phyloP scores from a whole-genome alignment of 345 rosid species.

The Syzygium aromaticum region DNA sequence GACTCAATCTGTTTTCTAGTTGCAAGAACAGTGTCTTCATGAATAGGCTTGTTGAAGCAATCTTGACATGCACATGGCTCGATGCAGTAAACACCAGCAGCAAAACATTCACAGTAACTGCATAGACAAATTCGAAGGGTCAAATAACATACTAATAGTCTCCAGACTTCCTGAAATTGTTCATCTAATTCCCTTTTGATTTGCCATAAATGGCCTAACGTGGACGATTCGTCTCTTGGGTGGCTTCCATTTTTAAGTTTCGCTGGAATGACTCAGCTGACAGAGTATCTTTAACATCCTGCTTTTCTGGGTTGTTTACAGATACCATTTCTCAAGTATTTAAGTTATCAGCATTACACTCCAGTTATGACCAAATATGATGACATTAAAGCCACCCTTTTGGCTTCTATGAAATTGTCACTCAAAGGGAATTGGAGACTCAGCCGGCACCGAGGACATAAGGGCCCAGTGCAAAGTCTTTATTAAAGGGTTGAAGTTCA shows the following conservation, averaged over 20 bases:
- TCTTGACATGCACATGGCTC: slow-evolving; percentile 98
- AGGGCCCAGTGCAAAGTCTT: neutral
- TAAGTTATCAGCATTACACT: neutral
- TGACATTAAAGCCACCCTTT: neutral
- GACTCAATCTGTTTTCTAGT: slow-evolving; percentile 98
- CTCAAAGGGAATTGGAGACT: neutral
- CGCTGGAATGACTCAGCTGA: neutral
- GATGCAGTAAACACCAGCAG: slow-evolving; percentile 97
- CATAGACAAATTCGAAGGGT: neutral
- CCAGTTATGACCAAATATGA: neutral
- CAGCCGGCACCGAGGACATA: neutral
- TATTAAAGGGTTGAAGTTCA: neutral
- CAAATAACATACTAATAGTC: neutral
- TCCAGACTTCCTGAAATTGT: neutral
- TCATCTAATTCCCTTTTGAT: neutral
- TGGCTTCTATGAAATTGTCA: neutral
- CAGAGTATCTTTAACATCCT: neutral
- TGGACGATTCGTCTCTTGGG: neutral
- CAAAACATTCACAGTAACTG: slow-evolving; percentile 99
- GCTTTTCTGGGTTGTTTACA: neutral
- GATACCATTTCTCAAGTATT: neutral
- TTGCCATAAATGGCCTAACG: neutral
- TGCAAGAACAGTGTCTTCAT: slow-evolving; percentile 92
- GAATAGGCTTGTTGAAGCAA: slow-evolving; percentile 96
- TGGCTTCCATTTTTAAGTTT: neutral